phyloP scores from a whole-genome alignment of 1,284 basidiomycete genomes.

The Cutaneotrichosporon spelunceum region DNA sequence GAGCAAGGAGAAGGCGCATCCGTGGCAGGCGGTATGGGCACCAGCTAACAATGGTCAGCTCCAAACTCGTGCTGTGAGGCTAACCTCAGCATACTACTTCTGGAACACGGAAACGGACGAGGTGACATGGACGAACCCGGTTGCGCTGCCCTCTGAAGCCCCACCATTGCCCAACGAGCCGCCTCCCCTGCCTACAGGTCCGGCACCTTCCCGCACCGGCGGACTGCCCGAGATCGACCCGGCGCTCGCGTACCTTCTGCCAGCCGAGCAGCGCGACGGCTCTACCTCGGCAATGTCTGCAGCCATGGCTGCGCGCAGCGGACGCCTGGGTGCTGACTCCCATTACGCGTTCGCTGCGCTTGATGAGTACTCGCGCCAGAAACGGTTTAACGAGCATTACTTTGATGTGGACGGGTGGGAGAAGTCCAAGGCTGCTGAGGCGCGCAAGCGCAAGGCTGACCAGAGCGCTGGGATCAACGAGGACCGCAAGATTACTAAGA shows the following conservation, averaged over 20 bases:
- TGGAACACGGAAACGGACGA: constrained; percentile 73
- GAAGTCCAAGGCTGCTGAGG: constrained; percentile 57
- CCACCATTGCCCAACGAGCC: constrained; percentile 35
- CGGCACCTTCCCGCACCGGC: constrained; percentile 27
- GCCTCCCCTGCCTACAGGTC: constrained; percentile 32
- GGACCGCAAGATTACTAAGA: constrained; percentile 69
- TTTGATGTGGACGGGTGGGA: constrained; percentile 84
- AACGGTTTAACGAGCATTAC: constrained; percentile 82
- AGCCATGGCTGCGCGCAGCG: constrained; percentile 80
- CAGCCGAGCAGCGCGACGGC: constrained; percentile 57
- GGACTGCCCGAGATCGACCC: constrained; percentile 72
- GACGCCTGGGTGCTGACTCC: constrained; percentile 62
- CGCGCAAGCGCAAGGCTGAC: constrained; percentile 58
- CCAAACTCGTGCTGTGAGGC: background rate
- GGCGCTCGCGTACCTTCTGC: constrained; percentile 74
- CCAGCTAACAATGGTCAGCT: constrained; percentile 62
- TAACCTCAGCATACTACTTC: constrained; percentile 70
- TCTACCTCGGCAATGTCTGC: constrained; percentile 65
- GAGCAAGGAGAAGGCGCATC: constrained; percentile 29
- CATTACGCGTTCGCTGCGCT: constrained; percentile 65
- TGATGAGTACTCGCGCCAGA: constrained; percentile 75
- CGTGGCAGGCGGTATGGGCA: constrained; percentile 83
- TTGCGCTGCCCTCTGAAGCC: constrained; percentile 48
- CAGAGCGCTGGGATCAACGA: constrained; percentile 56
- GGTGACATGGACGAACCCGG: constrained; percentile 85